Evolutionary conservation across 176 grass and related monocot genomes (phyloP).

Genomic region (Rhipidocladum racemiflorum): DNA sequence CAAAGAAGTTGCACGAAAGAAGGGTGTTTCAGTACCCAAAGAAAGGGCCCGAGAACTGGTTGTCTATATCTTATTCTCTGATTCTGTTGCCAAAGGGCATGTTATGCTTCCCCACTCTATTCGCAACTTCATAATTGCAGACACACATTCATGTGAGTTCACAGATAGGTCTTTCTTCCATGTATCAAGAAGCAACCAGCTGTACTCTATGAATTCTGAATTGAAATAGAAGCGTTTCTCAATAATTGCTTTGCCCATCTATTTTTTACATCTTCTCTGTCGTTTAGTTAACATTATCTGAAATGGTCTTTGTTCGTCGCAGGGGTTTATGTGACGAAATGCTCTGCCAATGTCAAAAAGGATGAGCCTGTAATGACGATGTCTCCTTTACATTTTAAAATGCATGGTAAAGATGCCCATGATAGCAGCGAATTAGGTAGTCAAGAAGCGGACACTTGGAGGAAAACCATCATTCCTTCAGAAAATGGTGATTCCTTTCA

Average conservation of each 20-base stretch:
- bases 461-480: constrained; percentile 22
- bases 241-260: constrained; percentile 16
- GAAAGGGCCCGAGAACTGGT: constrained; percentile 53
- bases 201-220: neutral
- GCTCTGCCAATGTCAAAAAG: constrained; percentile 47
- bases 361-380: constrained; percentile 55
- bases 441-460: constrained; percentile 41
- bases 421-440: constrained; percentile 39
- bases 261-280: neutral
- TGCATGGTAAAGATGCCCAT: constrained; percentile 38
- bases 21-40: constrained; percentile 47
- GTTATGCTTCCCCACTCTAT: constrained; percentile 83
- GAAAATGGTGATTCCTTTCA: constrained; percentile 38
- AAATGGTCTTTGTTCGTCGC: constrained; percentile 30
- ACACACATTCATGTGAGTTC: constrained; percentile 86
- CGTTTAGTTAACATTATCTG: constrained; percentile 29
- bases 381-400: constrained; percentile 57
- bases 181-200: constrained; percentile 17
- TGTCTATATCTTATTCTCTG: constrained; percentile 59
- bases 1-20: constrained; percentile 58
- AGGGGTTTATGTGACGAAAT: constrained; percentile 80
- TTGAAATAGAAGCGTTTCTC: constrained; percentile 13
- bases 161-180: constrained; percentile 9
- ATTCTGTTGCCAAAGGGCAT: constrained; percentile 78
- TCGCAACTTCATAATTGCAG: constrained; percentile 70